Evolutionary conservation across 495 filamentous ascomycete species (phyloP).

Genomic region (Xylaria scruposa): DNA sequence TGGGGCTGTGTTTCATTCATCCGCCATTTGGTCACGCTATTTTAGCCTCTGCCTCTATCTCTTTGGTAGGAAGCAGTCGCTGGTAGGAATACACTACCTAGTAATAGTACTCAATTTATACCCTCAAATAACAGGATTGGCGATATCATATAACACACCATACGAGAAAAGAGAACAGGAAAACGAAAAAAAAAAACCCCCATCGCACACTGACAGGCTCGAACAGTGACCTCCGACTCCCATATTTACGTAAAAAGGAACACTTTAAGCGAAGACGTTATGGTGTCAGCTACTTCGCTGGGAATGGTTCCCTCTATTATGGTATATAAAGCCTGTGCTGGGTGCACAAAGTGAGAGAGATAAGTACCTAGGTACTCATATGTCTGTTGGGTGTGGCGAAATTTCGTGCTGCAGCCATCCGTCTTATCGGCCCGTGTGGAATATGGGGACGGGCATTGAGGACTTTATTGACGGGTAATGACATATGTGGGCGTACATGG

Average conservation of each 20-base stretch:
- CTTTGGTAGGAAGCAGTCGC: not conserved
- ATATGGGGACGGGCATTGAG: not conserved
- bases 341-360: not conserved
- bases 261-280: not conserved
- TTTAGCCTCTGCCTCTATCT: not conserved
- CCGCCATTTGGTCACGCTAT: not conserved
- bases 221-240: not conserved
- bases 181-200: not conserved
- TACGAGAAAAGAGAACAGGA: not conserved
- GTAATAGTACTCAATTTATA: not conserved
- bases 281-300: slow-evolving; percentile 4
- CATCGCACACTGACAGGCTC: not conserved
- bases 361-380: not conserved
- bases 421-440: not conserved
- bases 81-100: not conserved
- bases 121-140: not conserved
- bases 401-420: not conserved
- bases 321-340: not conserved
- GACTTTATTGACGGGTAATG: not conserved
- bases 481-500: not conserved
- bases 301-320: not conserved
- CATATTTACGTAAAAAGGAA: not conserved
- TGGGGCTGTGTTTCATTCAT: not conserved
- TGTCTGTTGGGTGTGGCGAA: not conserved
- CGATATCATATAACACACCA: not conserved